Conservation (phyloP, 179 eudicot species). For the Beta macrorhiza region DNA sequence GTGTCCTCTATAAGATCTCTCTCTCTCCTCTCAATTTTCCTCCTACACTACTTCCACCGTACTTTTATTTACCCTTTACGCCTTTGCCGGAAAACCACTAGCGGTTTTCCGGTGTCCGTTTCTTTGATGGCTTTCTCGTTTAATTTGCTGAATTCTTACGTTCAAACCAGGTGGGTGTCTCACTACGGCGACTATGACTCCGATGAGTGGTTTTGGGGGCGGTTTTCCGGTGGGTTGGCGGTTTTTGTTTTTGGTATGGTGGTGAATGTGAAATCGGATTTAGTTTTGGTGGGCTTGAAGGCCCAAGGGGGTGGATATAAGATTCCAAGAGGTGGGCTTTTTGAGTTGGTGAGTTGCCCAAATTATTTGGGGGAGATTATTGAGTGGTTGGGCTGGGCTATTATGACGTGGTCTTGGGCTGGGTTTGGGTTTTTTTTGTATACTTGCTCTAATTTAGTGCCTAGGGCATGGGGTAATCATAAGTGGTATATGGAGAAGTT, state of each 20-base stretch:
- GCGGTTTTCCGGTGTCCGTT: constrained; percentile 51
- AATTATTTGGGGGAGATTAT: constrained; percentile 82
- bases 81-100: constrained; percentile 19
- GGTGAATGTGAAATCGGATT: constrained; percentile 63
- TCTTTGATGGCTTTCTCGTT: constrained; percentile 58
- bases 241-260: constrained; percentile 58
- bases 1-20: constrained; percentile 35
- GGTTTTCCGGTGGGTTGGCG: constrained; percentile 50
- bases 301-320: constrained; percentile 56
- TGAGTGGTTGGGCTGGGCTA: constrained; percentile 93
- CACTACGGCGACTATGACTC: constrained; percentile 40
- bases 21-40: constrained; percentile 53
- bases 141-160: constrained; percentile 59
- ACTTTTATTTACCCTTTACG: constrained; percentile 66
- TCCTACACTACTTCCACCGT: constrained; percentile 81
- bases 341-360: constrained; percentile 74
- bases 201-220: constrained; percentile 58
- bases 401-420: constrained; percentile 83
- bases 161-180: constrained; percentile 71
- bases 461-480: constrained; percentile 62
- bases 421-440: constrained; percentile 69
- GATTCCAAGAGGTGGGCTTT: constrained; percentile 67
- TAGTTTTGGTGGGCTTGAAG: constrained; percentile 56
- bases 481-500: constrained; percentile 84
- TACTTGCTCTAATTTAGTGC: constrained; percentile 70